phyloP scores from a whole-genome alignment of 192 early-diverging fungal genomes.

The Coemansia reversa region DNA sequence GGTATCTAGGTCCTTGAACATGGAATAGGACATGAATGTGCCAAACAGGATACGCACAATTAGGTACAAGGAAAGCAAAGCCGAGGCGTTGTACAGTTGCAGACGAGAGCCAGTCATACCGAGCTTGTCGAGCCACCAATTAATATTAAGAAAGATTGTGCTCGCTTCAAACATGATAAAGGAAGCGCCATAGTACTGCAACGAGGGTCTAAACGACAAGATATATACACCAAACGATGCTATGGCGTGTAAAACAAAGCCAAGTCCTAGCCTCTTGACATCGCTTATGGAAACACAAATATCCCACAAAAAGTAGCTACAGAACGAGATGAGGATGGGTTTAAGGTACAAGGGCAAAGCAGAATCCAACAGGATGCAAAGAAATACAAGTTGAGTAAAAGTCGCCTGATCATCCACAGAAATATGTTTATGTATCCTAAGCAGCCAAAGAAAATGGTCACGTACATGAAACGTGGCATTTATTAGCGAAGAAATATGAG shows the following conservation, averaged over 20 bases:
- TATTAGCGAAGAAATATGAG: not conserved
- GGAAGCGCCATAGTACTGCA: conserved; percentile 82
- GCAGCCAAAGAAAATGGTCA: not conserved
- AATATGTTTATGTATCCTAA: not conserved
- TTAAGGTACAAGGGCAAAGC: not conserved
- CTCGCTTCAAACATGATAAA: conserved; percentile 91
- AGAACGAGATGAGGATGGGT: not conserved
- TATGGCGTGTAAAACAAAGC: conserved; percentile 81
- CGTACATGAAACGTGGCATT: no score
- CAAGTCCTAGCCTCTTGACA: conserved; percentile 67
- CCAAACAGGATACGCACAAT: conserved; percentile 75
- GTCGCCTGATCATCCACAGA: not conserved
- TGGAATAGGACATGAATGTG: conserved; percentile 64
- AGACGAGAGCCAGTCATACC: conserved; percentile 74
- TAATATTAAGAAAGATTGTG: conserved; percentile 87
- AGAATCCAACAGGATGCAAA: not conserved
- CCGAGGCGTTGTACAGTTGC: conserved; percentile 82
- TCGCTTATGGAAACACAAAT: conserved; percentile 64
- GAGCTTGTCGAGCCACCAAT: conserved; percentile 90
- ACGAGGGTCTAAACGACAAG: conserved; percentile 69
- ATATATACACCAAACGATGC: conserved; percentile 74
- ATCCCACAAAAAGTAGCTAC: conserved; percentile 94
- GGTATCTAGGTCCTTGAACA: conserved; percentile 48
- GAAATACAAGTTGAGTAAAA: not conserved
- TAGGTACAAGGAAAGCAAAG: conserved; percentile 76